Base-by-base conservation (phyloP, 1,284 basidiomycete species). In the Leucoagaricus sp. region DNA sequence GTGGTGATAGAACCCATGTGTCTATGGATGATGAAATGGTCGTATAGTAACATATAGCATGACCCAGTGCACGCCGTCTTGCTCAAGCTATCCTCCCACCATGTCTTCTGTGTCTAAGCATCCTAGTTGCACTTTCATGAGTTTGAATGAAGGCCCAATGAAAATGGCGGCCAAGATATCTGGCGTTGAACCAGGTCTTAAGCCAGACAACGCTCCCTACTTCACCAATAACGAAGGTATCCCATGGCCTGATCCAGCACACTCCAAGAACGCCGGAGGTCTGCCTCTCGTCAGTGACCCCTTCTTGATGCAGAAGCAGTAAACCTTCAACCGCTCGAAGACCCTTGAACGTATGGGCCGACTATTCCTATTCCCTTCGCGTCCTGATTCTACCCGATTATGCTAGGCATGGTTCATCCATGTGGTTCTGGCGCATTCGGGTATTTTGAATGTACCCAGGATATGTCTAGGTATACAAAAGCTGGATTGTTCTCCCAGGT, bases 171-270 rank as follows among this genome's bases (percentile, higher is more conserved):
- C 48, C 29, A 59, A 53, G 49, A 50, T 52, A 15, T 44, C 58
- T n/a, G 58, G 54, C 38, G 53, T 52, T 7, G 13, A 38, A n/a
- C 33, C 41, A 12, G 49, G 38, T 36, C 29, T 41, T 19, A 21
- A 19, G 19, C 41, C 38, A 9, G 58, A 59, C 34, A 17, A 34
- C 31, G 58, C 58, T 21, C 53, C 58, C 7, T 59, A 56, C 29
- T 59, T 56, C 21, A 59, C 58, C 13, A 59, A 52, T 28, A 56
- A 59, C 49, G 58, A 59, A 34, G 58, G 58, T 36, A 55, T 55
- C 23, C 49, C 54, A 17, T 59, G 53, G 53, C 53, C 58, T 6
- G 54, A 56, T 34, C 45, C 51, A 8, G 44, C 58, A 4, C 53
- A 59, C 19, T 47, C 53, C 33, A 59, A 56, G 54, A 59, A 38